Base-by-base conservation (phyloP, 2,329 filamentous ascomycete genomes). In the Onygena corvina region DNA sequence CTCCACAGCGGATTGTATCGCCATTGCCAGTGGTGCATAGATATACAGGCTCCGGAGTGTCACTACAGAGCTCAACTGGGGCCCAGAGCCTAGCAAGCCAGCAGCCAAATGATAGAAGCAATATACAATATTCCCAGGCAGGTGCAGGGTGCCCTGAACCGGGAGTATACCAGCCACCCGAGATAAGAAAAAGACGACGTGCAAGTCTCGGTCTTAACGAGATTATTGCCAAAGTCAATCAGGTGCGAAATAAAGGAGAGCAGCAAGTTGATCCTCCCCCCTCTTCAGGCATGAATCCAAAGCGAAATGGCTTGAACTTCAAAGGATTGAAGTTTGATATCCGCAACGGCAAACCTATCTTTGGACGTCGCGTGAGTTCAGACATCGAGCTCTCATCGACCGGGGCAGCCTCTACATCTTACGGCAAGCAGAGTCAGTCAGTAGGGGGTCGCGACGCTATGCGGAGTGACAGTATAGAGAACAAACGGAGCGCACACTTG, bases 141-240 rank as follows among this genome's bases (percentile, higher is more conserved):
- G 38, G 38, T 42, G 38, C 38, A 2, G 38, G 38, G 4, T 42
- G 38, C 21, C 38, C 38, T 27, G 38, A 27, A n/a, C 38, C 38
- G 7, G 38, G 38, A 25, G 38, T 42, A 2, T 42, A 42, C 9
- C 38, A 42, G 11, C 33, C 33, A 11, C 38, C 38, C 20, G n/a
- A 14, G 38, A 42, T 7, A 23, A 42, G 21, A 14, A 46, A 46
- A 46, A 47, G 36, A 20, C 46, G 30, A 23, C 30, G 46, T 8
- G 3, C 46, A 9, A 47, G 33, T 16, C 21, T 33, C 25, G 33
- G 30, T 6, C n/a, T 47, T 12, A 33, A 30, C 2, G 46, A 31
- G 12, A 35, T 47, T 16, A 35, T 47, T 16, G 35, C 46, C 4
- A 47, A 47, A 11, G 46, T 47, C 14, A 35, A 34, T 35, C n/a